Evolutionary conservation across 176 grass and related monocot genomes (phyloP).

Genomic region (Paspalum notatum): DNA sequence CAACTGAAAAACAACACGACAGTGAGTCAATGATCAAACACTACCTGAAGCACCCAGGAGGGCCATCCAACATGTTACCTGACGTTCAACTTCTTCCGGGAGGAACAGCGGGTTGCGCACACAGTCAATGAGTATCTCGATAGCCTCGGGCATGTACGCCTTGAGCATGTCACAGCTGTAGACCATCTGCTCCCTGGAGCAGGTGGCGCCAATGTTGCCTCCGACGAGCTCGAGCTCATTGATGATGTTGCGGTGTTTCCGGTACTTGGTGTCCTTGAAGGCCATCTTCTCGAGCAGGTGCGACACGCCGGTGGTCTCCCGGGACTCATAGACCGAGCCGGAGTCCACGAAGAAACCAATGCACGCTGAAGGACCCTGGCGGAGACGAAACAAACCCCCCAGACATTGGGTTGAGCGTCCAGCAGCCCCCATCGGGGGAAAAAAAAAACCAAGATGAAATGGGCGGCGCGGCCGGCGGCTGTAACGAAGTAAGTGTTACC

Average conservation of each 20-base stretch:
- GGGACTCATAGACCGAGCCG: constrained; percentile 77
- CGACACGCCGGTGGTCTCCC: constrained; percentile 50
- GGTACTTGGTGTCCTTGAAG: constrained; percentile 84
- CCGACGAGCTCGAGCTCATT: constrained; percentile 67
- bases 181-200: constrained; percentile 78
- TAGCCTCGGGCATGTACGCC: constrained; percentile 59
- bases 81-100: constrained; percentile 61
- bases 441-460: neutral
- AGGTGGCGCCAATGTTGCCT: constrained; percentile 55
- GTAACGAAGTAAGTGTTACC: constrained; percentile 35
- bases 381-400: neutral
- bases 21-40: neutral
- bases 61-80: constrained; percentile 41
- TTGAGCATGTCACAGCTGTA: constrained; percentile 87
- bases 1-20: constrained; percentile 47
- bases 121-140: constrained; percentile 77
- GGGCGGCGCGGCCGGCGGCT: neutral
- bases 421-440: too few relatives aligned
- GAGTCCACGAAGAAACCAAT: constrained; percentile 75
- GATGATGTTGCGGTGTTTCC: constrained; percentile 61
- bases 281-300: constrained; percentile 76
- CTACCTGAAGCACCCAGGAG: neutral
- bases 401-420: constrained; percentile 27
- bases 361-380: constrained; percentile 76
- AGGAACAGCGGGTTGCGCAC: constrained; percentile 76